Evolutionary conservation across 1,284 basidiomycete genomes (phyloP), one percentile per base, ranked within the genome.

Genomic region (Anthracocystis panici-leucophaei): DNA sequence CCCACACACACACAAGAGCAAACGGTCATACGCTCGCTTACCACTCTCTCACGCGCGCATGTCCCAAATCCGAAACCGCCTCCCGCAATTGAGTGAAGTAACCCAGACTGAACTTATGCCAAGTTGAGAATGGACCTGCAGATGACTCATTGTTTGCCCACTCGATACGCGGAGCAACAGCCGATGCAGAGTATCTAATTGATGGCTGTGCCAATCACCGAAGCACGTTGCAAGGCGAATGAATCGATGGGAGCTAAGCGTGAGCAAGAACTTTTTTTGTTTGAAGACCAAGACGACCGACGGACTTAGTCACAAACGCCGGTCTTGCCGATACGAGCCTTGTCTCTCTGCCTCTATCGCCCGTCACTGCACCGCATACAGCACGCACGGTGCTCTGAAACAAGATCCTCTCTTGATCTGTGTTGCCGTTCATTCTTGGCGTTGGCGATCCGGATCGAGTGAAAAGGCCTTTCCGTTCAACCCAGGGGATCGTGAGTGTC

Each of bases 41-140:
- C 42, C 35, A 38, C 35, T 38, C 35, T 38, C 35, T 3, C 35
- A 5, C 35, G 35, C 11, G 11, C 35, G 14, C 20, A 27, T 35
- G 49, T 35, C 50, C 14, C 50, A 53, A 53, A 41, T 53, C 51
- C 51, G 51, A 53, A 52, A 40, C 33, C 33, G 11, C 33, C 8
- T 33, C 33, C 33, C 33, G 33, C 33, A 33, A 11, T n/a, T n/a
- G n/a, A n/a, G n/a, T n/a, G n/a, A n/a, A n/a, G n/a, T n/a, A n/a
- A n/a, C n/a, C n/a, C n/a, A 27, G 23, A 12, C 23, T 4, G 3
- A 5, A 20, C 21, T 25, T 3, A n/a, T 45, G 21, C 42, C 21
- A 20, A 38, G 27, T 46, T 16, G 3, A 27, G 25, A 16, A 42
- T 27, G 46, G 48, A 31, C 48, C 11, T 49, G 48, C 46, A 48